These are phyloP conservation scores for Colletotrichum coccodes DNA, from an alignment of 2,329 filamentous ascomycete species.

Conservation along the genomic window DNA sequence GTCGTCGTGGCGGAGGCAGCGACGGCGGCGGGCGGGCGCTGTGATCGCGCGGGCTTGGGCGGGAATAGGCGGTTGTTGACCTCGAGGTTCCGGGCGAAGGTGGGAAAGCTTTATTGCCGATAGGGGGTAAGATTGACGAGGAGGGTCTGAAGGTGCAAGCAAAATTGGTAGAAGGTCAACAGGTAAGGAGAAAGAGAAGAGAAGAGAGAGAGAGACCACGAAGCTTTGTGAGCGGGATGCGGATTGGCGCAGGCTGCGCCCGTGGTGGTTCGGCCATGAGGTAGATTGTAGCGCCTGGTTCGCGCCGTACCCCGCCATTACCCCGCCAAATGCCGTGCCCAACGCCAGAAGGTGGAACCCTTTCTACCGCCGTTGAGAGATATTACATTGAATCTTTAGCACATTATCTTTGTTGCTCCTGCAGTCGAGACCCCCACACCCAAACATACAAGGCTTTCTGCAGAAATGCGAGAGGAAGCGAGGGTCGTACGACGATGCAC, in stretches of 20 bases:
- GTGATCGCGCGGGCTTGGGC: neutral
- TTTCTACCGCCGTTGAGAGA: slow-evolving; percentile 16
- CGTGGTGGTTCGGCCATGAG: slow-evolving; percentile 10
- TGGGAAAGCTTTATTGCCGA: neutral
- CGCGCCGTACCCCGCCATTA: slow-evolving; percentile 34
- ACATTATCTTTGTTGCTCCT: slow-evolving; percentile 3
- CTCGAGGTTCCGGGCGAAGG: neutral
- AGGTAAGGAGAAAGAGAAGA: neutral
- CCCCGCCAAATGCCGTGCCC: slow-evolving; percentile 32
- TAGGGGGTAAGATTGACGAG: neutral
- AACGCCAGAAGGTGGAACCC: slow-evolving; percentile 24
- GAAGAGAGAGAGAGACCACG: neutral
- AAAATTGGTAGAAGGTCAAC: neutral
- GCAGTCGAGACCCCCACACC: neutral
- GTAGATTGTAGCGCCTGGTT: slow-evolving; percentile 23
- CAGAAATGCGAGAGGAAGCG: neutral
- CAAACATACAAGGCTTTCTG: neutral
- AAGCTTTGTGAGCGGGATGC: neutral
- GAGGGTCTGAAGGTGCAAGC: neutral
- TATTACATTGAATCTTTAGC: slow-evolving; percentile 2
- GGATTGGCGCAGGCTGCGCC: slow-evolving; percentile 11
- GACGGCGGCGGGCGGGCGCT: neutral
- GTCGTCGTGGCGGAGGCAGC: slow-evolving; percentile 23
- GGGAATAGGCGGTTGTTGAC: neutral
- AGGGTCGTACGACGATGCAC: slow-evolving; percentile 9